Conservation (phyloP, 75 land plant genomes). For the Selaginella tamariscina region DNA sequence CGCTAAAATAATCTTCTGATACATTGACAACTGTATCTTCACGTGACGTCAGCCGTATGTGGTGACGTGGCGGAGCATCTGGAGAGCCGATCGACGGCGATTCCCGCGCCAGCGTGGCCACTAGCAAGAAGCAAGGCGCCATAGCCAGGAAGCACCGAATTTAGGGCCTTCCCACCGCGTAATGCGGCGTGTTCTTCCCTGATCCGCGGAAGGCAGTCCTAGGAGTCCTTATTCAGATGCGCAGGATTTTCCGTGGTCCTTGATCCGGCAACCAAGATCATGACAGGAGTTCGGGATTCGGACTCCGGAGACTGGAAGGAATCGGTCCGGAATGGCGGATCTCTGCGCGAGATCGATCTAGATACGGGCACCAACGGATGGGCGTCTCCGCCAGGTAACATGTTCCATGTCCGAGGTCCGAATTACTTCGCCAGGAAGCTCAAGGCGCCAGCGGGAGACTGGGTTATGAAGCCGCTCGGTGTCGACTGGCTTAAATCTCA, state of each 20-base stretch:
- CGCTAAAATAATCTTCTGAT: too few species aligned
- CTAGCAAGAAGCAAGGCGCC: too few species aligned
- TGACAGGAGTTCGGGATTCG: background rate
- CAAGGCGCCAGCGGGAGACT: background rate
- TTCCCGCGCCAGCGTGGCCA: too few species aligned
- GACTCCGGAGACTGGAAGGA: background rate
- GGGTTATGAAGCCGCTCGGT: slow-evolving; percentile 2
- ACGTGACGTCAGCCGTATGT: background rate
- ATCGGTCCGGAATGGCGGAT: background rate
- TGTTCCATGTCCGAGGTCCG: background rate
- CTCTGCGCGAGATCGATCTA: background rate
- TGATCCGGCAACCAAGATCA: too few species aligned
- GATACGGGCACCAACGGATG: slow-evolving; percentile 6
- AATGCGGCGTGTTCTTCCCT: too few species aligned
- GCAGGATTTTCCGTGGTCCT: background rate
- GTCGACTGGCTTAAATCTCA: slow-evolving; percentile 6
- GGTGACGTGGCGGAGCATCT: background rate
- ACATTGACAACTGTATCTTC: too few species aligned
- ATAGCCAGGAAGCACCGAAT: too few species aligned
- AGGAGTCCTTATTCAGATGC: too few species aligned
- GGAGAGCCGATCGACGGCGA: too few species aligned
- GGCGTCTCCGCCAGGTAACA: background rate
- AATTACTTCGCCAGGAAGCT: slow-evolving; percentile 4
- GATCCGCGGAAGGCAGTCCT: too few species aligned
- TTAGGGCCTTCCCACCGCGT: too few species aligned